Conservation (phyloP, 192 early-diverging fungal genomes). For the Coemansia sp. region DNA sequence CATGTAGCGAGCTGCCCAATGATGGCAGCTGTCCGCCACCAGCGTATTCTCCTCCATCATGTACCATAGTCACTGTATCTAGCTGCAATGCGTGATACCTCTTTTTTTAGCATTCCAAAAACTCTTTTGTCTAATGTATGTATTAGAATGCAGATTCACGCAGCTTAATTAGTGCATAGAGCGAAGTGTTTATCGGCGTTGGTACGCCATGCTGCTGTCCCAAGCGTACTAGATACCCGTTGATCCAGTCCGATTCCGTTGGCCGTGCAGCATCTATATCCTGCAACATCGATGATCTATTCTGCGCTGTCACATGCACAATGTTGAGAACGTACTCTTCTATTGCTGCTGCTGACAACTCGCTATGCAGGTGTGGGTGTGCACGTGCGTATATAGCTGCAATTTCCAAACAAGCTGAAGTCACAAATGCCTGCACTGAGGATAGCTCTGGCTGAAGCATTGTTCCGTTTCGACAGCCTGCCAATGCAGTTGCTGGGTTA, state of each 20-base stretch:
- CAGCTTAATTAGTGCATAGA: constrained; percentile 42
- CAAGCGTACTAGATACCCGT: constrained; percentile 55
- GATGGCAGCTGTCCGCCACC: constrained; percentile 16
- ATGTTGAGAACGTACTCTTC: constrained; percentile 42
- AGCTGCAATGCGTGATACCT: neutral
- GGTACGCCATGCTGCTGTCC: constrained; percentile 52
- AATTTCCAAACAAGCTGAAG: constrained; percentile 34
- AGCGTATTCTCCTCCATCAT: constrained; percentile 12
- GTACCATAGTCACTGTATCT: neutral
- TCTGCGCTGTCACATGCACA: constrained; percentile 42
- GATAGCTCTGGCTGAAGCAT: neutral
- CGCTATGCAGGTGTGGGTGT: constrained; percentile 36
- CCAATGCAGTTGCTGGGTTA: constrained; percentile 63
- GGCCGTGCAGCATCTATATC: constrained; percentile 39
- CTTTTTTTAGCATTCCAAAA: neutral
- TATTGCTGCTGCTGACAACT: constrained; percentile 30
- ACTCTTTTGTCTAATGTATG: neutral
- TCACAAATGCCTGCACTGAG: constrained; percentile 17
- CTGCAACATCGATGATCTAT: constrained; percentile 57
- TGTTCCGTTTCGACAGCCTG: constrained; percentile 54
- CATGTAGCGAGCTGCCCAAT: neutral
- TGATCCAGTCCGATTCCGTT: constrained; percentile 59
- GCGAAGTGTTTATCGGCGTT: constrained; percentile 39
- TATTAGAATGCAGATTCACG: constrained; percentile 14
- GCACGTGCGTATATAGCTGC: constrained; percentile 39